Percentiles rank a stretch among this genome's conserved stretches.
Conservation (phyloP, 768 basidiomycete species). For the Podaxis pistillaris region DNA sequence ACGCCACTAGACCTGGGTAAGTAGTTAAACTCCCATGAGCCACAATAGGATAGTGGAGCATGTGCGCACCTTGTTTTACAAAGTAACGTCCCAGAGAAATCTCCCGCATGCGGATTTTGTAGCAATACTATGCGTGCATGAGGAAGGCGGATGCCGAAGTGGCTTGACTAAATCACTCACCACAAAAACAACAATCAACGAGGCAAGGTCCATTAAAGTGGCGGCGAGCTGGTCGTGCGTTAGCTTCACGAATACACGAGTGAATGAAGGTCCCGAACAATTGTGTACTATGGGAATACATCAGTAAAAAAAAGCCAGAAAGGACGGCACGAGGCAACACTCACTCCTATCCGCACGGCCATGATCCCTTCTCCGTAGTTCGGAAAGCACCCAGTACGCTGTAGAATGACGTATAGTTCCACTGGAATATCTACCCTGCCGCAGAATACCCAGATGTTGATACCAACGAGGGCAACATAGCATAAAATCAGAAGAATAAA, state of each 20-base stretch:
- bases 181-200: constrained; percentile 32
- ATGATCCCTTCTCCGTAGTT: constrained; percentile 31
- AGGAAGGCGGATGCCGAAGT: neutral
- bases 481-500: constrained; percentile 28
- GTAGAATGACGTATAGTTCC: constrained; percentile 22
- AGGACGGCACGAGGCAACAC: constrained; percentile 16
- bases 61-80: constrained; percentile 32
- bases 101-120: constrained; percentile 24
- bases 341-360: constrained; percentile 33
- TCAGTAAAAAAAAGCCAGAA: constrained; percentile 1
- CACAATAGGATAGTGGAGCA: neutral
- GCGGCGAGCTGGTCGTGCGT: constrained; percentile 29
- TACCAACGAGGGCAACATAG: constrained; percentile 30
- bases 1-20: constrained; percentile 30
- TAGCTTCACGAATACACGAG: neutral
- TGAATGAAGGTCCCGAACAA: constrained; percentile 16
- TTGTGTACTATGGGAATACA: constrained; percentile 19
- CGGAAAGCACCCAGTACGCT: constrained; percentile 37
- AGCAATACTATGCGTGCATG: constrained; percentile 22
- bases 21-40: neutral
- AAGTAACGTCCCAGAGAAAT: constrained; percentile 35
- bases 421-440: constrained; percentile 22
- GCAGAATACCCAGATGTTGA: constrained; percentile 38
- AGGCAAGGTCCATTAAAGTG: constrained; percentile 36
- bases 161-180: constrained; percentile 20